Conservation (phyloP, 768 basidiomycete species). For the Boletus eberwhitei region DNA sequence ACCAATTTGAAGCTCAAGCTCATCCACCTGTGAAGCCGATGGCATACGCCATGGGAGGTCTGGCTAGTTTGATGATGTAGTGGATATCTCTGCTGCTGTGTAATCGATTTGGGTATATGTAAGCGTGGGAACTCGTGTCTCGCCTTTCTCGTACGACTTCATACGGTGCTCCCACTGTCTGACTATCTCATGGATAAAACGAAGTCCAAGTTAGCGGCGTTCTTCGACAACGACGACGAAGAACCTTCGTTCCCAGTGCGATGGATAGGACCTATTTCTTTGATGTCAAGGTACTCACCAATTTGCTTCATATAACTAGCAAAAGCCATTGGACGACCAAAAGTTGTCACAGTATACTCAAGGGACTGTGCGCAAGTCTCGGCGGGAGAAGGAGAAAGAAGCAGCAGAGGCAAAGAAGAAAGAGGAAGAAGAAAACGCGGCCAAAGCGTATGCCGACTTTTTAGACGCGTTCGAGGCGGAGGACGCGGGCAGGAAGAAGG, state of each 20-base stretch:
- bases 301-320: conserved; percentile 56
- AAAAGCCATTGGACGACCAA: conserved; percentile 80
- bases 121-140: conserved; percentile 26
- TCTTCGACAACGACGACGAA: conserved; percentile 84
- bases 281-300: conserved; percentile 55
- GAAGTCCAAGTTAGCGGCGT: conserved; percentile 61
- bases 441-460: conserved; percentile 80
- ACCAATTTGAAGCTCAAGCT: conserved; percentile 79
- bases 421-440: conserved; percentile 79
- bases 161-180: background rate
- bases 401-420: conserved; percentile 85
- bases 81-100: background rate
- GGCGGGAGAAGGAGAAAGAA: conserved; percentile 89
- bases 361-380: conserved; percentile 85
- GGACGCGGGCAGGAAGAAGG: conserved; percentile 46
- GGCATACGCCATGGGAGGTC: conserved; percentile 75
- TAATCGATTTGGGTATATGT: background rate
- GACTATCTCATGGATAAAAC: conserved; percentile 32
- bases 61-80: conserved; percentile 71
- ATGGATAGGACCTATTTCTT: conserved; percentile 69
- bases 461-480: conserved; percentile 81
- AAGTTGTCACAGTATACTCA: conserved; percentile 84
- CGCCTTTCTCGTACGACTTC: background rate
- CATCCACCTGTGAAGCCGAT: conserved; percentile 93
- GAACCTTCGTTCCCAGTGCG: conserved; percentile 89